These are phyloP conservation scores for Leishmania braziliensis DNA, from an alignment of 208 protist genomes.

Conservation along the genomic window DNA sequence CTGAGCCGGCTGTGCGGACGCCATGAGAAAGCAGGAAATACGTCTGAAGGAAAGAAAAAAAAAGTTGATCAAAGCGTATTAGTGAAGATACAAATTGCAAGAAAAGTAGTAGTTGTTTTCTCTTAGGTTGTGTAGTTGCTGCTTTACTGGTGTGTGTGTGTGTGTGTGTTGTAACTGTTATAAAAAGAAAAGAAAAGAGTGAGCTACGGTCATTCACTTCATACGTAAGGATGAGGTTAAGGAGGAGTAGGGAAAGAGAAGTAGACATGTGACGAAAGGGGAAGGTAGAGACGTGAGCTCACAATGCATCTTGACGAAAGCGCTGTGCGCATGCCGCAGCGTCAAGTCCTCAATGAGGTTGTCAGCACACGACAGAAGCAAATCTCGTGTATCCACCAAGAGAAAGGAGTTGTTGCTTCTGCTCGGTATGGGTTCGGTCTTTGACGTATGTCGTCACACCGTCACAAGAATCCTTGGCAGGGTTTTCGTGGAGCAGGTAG, in stretches of 20 bases:
- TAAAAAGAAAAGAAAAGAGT: background rate
- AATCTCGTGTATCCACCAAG: background rate
- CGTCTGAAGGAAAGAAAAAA: background rate
- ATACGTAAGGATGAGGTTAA: background rate
- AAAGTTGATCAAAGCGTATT: background rate
- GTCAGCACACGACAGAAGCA: background rate
- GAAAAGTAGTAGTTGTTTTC: background rate
- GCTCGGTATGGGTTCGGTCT: background rate
- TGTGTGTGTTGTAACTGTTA: background rate
- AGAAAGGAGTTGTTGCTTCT: background rate
- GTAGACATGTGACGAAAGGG: background rate
- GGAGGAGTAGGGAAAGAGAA: background rate
- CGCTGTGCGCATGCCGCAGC: background rate
- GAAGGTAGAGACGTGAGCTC: background rate
- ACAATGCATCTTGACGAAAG: background rate
- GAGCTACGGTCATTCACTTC: background rate
- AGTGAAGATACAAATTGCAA: background rate
- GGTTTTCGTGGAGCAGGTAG: background rate
- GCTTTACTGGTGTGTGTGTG: background rate
- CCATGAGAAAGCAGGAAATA: slow-evolving; percentile 4
- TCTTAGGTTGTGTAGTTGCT: slow-evolving; percentile 10
- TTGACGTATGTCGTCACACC: background rate
- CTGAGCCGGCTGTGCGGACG: background rate
- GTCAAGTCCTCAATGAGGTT: background rate
- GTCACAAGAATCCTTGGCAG: background rate